These are phyloP conservation scores for Jacaranda mimosifolia DNA, from an alignment of 257 asterid genomes.

Conservation along the genomic window DNA sequence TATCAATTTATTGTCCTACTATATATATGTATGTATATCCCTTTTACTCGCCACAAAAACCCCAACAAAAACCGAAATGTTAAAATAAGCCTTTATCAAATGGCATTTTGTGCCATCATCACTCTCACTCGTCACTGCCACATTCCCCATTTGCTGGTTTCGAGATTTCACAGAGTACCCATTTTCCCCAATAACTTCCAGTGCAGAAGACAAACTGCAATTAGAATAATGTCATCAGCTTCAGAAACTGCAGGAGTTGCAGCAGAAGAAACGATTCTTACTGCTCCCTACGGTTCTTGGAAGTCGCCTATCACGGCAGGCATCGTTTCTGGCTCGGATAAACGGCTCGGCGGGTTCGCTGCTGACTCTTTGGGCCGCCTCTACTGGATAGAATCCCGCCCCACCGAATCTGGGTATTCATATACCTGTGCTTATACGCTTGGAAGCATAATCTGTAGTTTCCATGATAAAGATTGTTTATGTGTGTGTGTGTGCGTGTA, in stretches of 20 bases:
- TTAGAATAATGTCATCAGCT: conserved; percentile 43
- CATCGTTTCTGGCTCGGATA: conserved; percentile 74
- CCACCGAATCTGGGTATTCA: conserved; percentile 81
- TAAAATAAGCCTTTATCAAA: conserved; percentile 1
- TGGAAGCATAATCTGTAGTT: background rate
- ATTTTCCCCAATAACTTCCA: conserved; percentile 20
- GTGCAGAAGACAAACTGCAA: conserved; percentile 30
- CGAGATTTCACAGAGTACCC: conserved; percentile 30
- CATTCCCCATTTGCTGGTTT: conserved; percentile 28
- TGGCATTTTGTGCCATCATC: conserved; percentile 45
- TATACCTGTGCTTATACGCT: background rate
- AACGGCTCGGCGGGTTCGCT: conserved; percentile 78
- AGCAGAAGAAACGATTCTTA: conserved; percentile 42
- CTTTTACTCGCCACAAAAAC: background rate
- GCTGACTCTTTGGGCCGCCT: conserved; percentile 72
- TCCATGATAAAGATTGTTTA: conserved; percentile 4
- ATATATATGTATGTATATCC: too few relatives aligned
- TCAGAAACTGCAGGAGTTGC: conserved; percentile 38
- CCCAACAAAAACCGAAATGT: background rate
- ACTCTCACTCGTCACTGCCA: conserved; percentile 41
- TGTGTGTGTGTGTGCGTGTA: background rate
- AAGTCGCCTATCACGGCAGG: conserved; percentile 93
- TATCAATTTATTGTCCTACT: too few relatives aligned
- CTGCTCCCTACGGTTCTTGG: conserved; percentile 95
- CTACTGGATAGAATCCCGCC: conserved; percentile 86